Percentiles rank a stretch among this genome's conserved stretches.
Evolutionary conservation across 2,329 filamentous ascomycete genomes (phyloP).

Genomic region (Colletotrichum tabaci): DNA sequence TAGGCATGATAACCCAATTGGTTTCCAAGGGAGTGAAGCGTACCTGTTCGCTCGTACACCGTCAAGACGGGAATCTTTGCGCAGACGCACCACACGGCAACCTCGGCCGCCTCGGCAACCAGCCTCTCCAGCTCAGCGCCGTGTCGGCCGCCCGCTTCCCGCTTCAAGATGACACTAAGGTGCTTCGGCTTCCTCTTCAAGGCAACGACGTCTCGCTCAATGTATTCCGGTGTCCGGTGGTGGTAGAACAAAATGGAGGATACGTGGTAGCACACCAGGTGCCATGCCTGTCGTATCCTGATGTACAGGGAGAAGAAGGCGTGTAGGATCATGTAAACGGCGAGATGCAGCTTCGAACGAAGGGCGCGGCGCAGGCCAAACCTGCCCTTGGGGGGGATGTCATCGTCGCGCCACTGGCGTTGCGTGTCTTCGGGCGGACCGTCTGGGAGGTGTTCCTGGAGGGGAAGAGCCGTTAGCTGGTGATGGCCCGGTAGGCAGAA

Average conservation of each 20-base stretch:
- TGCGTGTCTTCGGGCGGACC: constrained; percentile 16
- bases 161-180: constrained; percentile 86
- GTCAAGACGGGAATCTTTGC: constrained; percentile 90
- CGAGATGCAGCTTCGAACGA: constrained; percentile 72
- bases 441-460: constrained; percentile 48
- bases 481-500: background rate
- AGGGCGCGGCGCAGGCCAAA: constrained; percentile 75
- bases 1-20: constrained; percentile 18
- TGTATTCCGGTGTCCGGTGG: constrained; percentile 93
- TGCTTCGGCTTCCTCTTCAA: constrained; percentile 85
- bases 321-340: constrained; percentile 81
- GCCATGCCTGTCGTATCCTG: constrained; percentile 83
- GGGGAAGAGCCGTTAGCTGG: constrained; percentile 27
- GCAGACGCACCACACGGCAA: constrained; percentile 93
- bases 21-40: constrained; percentile 45
- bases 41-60: constrained; percentile 93
- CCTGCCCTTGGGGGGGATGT: constrained; percentile 55
- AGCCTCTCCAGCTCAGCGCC: constrained; percentile 84
- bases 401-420: constrained; percentile 36
- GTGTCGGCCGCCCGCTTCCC: constrained; percentile 78
- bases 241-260: constrained; percentile 93
- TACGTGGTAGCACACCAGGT: constrained; percentile 82
- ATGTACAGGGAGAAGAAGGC: constrained; percentile 91
- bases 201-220: constrained; percentile 85
- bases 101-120: constrained; percentile 91